Conservation (phyloP, 2,329 filamentous ascomycete genomes). For the Botryotinia globosa region DNA sequence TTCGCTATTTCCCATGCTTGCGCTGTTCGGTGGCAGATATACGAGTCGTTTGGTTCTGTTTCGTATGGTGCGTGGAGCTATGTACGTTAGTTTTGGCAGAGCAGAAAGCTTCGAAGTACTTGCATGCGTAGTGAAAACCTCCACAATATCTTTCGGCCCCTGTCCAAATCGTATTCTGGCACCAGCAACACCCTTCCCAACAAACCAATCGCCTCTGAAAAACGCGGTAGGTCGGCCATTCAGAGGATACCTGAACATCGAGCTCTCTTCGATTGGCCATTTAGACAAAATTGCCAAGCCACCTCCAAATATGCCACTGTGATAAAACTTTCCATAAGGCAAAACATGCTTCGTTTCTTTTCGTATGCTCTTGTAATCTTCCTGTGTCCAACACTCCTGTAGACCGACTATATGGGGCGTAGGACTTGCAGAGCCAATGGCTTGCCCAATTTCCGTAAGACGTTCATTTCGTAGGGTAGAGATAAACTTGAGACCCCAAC, state of each 20-base stretch:
- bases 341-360: constrained; percentile 69
- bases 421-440: constrained; percentile 66
- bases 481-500: constrained; percentile 92
- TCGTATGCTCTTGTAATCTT: constrained; percentile 78
- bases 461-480: constrained; percentile 75
- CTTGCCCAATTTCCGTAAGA: constrained; percentile 77
- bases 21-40: constrained; percentile 83
- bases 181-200: constrained; percentile 88
- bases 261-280: constrained; percentile 90
- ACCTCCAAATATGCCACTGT: constrained; percentile 82
- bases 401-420: constrained; percentile 83
- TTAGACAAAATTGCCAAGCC: constrained; percentile 84
- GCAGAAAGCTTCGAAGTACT: constrained; percentile 33
- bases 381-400: constrained; percentile 90
- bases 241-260: constrained; percentile 82
- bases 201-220: constrained; percentile 92
- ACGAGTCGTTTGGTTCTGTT: constrained; percentile 73
- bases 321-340: constrained; percentile 91
- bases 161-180: constrained; percentile 73
- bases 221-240: constrained; percentile 93
- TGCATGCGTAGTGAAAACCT: constrained; percentile 91
- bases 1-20: constrained; percentile 96
- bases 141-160: constrained; percentile 63
- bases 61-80: constrained; percentile 84
- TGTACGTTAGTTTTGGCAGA: constrained; percentile 42